Percentiles rank a stretch among this genome's conserved stretches.
Conservation (phyloP, 768 basidiomycete genomes). For the Pisolithus marmoratus region DNA sequence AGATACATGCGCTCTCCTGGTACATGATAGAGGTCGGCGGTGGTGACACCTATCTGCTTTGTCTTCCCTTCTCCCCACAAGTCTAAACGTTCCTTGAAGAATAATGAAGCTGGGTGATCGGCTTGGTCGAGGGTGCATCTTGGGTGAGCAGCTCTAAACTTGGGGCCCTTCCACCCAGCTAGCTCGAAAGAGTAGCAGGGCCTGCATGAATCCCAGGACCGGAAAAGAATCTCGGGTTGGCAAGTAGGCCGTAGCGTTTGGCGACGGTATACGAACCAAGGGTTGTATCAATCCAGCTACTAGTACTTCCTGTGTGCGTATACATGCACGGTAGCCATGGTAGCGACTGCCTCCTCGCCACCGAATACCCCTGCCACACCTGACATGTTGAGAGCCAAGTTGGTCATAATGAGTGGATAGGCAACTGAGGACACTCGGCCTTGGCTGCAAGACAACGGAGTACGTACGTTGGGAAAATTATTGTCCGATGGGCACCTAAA, state of each 20-base stretch:
- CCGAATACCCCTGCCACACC: slow-evolving; percentile 32
- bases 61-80: neutral
- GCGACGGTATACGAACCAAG: slow-evolving; percentile 29
- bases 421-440: neutral
- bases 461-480: neutral
- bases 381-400: slow-evolving; percentile 20
- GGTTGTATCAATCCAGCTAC: slow-evolving; percentile 36
- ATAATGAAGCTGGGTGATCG: slow-evolving; percentile 12
- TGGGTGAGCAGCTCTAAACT: slow-evolving; percentile 13
- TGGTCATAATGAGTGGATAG: neutral
- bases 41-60: slow-evolving; percentile 5
- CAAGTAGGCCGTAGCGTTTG: slow-evolving; percentile 25
- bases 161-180: slow-evolving; percentile 24
- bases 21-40: slow-evolving; percentile 7
- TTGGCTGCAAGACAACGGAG: neutral
- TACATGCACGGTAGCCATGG: slow-evolving; percentile 30
- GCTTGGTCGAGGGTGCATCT: slow-evolving; percentile 8
- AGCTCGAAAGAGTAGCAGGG: slow-evolving; percentile 20
- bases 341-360: slow-evolving; percentile 30
- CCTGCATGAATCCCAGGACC: slow-evolving; percentile 15
- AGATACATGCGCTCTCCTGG: slow-evolving; percentile 5
- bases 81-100: slow-evolving; percentile 6
- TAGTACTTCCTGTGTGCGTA: slow-evolving; percentile 23
- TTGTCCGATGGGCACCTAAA: neutral
- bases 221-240: slow-evolving; percentile 20